Conservation (phyloP, 805 yeast species). For the Wickerhamomyces tratensis region DNA sequence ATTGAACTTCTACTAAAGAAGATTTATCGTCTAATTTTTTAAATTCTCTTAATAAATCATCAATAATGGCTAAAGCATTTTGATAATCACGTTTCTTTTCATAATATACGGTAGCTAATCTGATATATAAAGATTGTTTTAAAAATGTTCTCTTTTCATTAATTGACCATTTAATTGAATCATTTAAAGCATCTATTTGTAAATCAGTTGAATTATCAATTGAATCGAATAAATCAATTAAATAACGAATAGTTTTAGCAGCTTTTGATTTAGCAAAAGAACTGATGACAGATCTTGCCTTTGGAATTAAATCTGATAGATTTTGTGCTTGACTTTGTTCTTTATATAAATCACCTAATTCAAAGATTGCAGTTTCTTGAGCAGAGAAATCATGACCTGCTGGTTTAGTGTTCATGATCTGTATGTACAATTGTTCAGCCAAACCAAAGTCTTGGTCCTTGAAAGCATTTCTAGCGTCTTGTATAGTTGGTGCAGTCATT, state of each 20-base stretch:
- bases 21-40: conserved; percentile 93
- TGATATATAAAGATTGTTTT: conserved; percentile 79
- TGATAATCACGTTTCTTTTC: conserved; percentile 50
- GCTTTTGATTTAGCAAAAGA: conserved; percentile 89
- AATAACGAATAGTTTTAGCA: conserved; percentile 76
- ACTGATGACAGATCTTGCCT: conserved; percentile 63
- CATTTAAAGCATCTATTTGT: conserved; percentile 66
- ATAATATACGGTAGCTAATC: conserved; percentile 69
- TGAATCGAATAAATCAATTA: conserved; percentile 69
- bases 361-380: conserved; percentile 37
- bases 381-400: conserved; percentile 14
- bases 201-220: conserved; percentile 54
- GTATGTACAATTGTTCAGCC: conserved; percentile 55
- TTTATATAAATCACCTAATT: conserved; percentile 67
- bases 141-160: conserved; percentile 77
- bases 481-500: conserved; percentile 24
- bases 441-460: conserved; percentile 34
- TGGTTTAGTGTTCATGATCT: conserved; percentile 31
- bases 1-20: conserved; percentile 89
- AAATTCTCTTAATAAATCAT: conserved; percentile 68
- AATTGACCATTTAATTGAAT: conserved; percentile 81
- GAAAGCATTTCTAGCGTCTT: conserved; percentile 54
- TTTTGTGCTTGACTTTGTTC: conserved; percentile 34
- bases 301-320: conserved; percentile 51
- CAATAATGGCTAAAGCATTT: conserved; percentile 65